Conservation (phyloP, 768 basidiomycete species). For the Leucocoprinus sp. region DNA sequence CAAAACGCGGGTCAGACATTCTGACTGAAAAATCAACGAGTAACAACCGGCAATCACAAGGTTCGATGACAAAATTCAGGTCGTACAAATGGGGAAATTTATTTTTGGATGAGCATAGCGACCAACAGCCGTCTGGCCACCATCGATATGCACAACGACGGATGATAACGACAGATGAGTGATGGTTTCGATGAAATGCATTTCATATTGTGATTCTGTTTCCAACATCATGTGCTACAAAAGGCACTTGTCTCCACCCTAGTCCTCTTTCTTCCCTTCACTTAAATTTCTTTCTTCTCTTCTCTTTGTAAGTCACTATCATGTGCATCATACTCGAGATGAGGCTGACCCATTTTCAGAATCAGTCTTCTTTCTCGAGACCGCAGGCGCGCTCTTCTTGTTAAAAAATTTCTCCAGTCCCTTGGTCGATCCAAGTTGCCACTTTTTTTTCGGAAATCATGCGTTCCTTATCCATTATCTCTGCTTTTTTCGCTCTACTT, state of each 20-base stretch:
- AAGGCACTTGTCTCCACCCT: constrained; percentile 14
- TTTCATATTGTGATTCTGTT: constrained; percentile 3
- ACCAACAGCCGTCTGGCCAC: neutral
- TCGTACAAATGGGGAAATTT: too few relatives aligned
- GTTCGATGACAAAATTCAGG: neutral
- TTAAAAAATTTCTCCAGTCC: constrained; percentile 15
- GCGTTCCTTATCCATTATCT: constrained; percentile 33
- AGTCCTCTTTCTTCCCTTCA: constrained; percentile 14
- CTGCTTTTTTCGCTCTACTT: constrained; percentile 33
- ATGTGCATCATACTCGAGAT: neutral
- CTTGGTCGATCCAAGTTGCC: constrained; percentile 9
- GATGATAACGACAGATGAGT: neutral
- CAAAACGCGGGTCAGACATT: constrained; percentile 85
- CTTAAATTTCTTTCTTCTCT: constrained; percentile 13
- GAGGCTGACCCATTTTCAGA: constrained; percentile 19
- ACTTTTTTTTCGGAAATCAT: constrained; percentile 25
- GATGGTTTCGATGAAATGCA: neutral
- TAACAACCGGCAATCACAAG: neutral
- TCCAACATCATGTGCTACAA: constrained; percentile 12
- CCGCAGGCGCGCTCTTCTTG: constrained; percentile 27
- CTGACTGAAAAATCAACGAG: constrained; percentile 3
- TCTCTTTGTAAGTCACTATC: constrained; percentile 8
- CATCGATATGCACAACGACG: neutral
- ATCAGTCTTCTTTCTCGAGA: constrained; percentile 15
- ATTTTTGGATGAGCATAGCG: neutral